Conservation (phyloP, 345 rosid genomes). For the Sonneratia caseolaris region DNA sequence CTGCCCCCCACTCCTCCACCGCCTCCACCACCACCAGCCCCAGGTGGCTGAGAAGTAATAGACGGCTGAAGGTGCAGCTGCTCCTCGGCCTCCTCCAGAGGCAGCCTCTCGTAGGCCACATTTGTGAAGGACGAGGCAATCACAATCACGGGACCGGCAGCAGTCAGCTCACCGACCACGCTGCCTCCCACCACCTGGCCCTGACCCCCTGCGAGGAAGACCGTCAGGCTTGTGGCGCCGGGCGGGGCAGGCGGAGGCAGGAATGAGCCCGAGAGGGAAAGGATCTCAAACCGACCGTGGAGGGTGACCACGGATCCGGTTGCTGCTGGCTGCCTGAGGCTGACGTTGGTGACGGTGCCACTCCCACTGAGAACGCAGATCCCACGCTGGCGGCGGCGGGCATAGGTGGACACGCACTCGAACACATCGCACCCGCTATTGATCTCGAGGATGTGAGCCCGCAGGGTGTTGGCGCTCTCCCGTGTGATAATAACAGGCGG, state of each 20-base stretch:
- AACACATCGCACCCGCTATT: conserved; percentile 34
- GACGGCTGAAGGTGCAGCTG: conserved; percentile 18
- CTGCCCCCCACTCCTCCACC: conserved; percentile 18
- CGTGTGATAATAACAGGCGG: conserved; percentile 38
- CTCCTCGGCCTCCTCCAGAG: conserved; percentile 30
- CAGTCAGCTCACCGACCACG: conserved; percentile 36
- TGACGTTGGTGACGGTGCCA: conserved; percentile 35
- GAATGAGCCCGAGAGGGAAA: conserved; percentile 36
- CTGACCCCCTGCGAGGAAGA: conserved; percentile 34
- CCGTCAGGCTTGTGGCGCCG: conserved; percentile 33
- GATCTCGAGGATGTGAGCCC: conserved; percentile 37
- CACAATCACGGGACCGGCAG: conserved; percentile 36
- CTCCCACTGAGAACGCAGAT: conserved; percentile 35
- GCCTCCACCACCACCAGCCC: conserved; percentile 4
- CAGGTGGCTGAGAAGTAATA: conserved; percentile 10
- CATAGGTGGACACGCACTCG: conserved; percentile 32
- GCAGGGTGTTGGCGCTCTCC: conserved; percentile 35
- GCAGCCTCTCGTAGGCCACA: conserved; percentile 37
- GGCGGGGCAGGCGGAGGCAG: conserved; percentile 44
- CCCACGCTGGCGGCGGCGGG: conserved; percentile 40
- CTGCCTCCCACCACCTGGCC: conserved; percentile 38
- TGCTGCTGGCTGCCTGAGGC: conserved; percentile 33
- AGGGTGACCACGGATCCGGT: conserved; percentile 26
- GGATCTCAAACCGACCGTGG: conserved; percentile 38
- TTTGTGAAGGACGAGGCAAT: conserved; percentile 34